Evolutionary conservation across 192 early-diverging fungal species (phyloP).

Genomic region (Podila clonocystis): DNA sequence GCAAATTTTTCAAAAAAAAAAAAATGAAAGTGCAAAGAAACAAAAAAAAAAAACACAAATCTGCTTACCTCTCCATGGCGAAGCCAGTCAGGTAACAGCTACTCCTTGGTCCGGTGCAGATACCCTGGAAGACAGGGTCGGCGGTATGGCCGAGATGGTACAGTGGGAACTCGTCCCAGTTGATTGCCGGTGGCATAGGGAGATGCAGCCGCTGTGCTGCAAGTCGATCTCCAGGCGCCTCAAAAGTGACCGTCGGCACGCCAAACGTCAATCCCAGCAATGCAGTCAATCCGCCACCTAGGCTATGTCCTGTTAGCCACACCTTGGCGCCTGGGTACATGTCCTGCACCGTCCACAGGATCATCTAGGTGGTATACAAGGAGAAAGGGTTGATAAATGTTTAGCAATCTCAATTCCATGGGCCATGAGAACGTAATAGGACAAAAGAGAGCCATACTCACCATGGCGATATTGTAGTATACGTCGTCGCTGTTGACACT

Average conservation of each 20-base stretch:
- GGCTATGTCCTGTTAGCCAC: slow-evolving; percentile 87
- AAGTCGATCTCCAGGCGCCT: slow-evolving; percentile 84
- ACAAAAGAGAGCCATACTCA: slow-evolving; percentile 9
- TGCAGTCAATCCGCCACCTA: slow-evolving; percentile 66
- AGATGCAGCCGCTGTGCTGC: slow-evolving; percentile 85
- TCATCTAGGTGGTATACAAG: slow-evolving; percentile 47
- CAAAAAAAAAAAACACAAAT: too few relatives aligned
- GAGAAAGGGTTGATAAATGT: slow-evolving; percentile 52
- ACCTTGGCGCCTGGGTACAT: slow-evolving; percentile 77
- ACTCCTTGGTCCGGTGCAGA: slow-evolving; percentile 68
- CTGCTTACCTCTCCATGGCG: slow-evolving; percentile 28
- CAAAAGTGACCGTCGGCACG: slow-evolving; percentile 85
- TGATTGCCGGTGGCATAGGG: slow-evolving; percentile 57
- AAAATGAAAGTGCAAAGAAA: too few relatives aligned
- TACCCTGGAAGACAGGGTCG: slow-evolving; percentile 92
- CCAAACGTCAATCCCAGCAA: slow-evolving; percentile 88
- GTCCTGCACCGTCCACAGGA: slow-evolving; percentile 71
- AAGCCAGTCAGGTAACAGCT: slow-evolving; percentile 37
- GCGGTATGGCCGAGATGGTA: slow-evolving; percentile 93
- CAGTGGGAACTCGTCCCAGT: slow-evolving; percentile 72
- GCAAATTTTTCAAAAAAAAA: slow-evolving; percentile 40
- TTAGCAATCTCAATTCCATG: slow-evolving; percentile 8
- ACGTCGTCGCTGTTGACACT: slow-evolving; percentile 66
- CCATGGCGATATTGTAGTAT: slow-evolving; percentile 63
- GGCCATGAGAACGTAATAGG: not conserved